phyloP scores from a whole-genome alignment of 1,284 basidiomycete species.

The Cutaneotrichosporon cavernicola region DNA sequence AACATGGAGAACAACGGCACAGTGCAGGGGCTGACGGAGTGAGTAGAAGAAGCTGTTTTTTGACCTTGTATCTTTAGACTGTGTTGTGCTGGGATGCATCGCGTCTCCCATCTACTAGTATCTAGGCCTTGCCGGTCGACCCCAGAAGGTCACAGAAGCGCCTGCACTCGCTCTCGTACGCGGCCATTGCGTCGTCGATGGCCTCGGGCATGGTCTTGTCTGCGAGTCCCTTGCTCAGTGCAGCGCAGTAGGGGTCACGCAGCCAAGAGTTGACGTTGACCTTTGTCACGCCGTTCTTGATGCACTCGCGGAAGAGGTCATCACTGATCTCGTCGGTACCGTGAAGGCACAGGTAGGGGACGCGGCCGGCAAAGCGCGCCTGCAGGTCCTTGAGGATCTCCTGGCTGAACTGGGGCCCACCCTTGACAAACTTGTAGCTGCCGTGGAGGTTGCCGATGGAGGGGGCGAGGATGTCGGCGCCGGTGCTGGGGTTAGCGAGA shows the following conservation, averaged over 20 bases:
- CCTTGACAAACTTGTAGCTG: slow-evolving; percentile 45
- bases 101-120: background rate
- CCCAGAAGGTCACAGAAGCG: slow-evolving; percentile 49
- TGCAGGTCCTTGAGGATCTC: slow-evolving; percentile 41
- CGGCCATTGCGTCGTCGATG: slow-evolving; percentile 48
- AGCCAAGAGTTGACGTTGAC: slow-evolving; percentile 55
- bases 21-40: background rate
- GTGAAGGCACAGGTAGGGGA: slow-evolving; percentile 44
- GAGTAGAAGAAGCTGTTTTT: background rate
- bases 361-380: slow-evolving; percentile 31
- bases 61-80: background rate
- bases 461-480: slow-evolving; percentile 54
- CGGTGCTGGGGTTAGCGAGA: slow-evolving; percentile 35
- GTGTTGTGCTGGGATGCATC: background rate
- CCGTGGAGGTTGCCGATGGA: slow-evolving; percentile 56
- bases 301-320: slow-evolving; percentile 46
- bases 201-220: slow-evolving; percentile 50
- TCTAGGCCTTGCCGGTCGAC: slow-evolving; percentile 44
- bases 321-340: slow-evolving; percentile 53
- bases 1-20: background rate
- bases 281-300: slow-evolving; percentile 49
- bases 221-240: slow-evolving; percentile 37
- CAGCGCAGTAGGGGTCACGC: slow-evolving; percentile 48
- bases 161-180: slow-evolving; percentile 42
- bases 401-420: slow-evolving; percentile 45